Percentiles rank a stretch among this genome's conserved stretches.
Evolutionary conservation across 768 basidiomycete species (phyloP).

Genomic region (Lentinula detonsa): DNA sequence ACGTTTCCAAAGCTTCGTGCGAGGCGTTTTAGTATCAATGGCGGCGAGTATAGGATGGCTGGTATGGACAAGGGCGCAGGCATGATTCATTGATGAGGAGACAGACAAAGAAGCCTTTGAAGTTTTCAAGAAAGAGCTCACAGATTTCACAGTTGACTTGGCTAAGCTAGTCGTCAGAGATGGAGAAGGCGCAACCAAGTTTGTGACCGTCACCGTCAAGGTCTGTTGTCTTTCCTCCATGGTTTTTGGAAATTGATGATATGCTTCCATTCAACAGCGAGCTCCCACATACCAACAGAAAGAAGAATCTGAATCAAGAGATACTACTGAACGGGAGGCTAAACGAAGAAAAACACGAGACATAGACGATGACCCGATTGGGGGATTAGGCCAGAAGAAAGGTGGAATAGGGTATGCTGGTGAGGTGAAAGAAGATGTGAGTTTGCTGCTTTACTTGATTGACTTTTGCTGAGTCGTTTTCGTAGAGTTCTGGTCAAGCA

Average conservation of each 20-base stretch:
- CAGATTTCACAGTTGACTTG: slow-evolving; percentile 82
- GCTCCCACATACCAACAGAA: slow-evolving; percentile 74
- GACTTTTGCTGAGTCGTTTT: neutral
- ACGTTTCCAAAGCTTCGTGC: slow-evolving; percentile 96
- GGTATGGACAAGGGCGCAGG: slow-evolving; percentile 99
- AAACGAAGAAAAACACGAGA: slow-evolving; percentile 22
- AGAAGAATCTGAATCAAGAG: slow-evolving; percentile 26
- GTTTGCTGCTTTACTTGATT: slow-evolving; percentile 20
- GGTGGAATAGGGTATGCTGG: slow-evolving; percentile 89
- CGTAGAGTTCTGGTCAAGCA: slow-evolving; percentile 71
- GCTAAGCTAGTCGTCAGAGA: slow-evolving; percentile 95
- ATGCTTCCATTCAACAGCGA: slow-evolving; percentile 36
- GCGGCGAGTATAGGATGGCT: slow-evolving; percentile 73
- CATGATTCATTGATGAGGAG: slow-evolving; percentile 91
- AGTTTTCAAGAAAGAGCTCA: slow-evolving; percentile 76
- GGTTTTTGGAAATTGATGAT: neutral
- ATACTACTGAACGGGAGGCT: slow-evolving; percentile 10
- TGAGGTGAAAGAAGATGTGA: slow-evolving; percentile 76
- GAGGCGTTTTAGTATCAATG: slow-evolving; percentile 63
- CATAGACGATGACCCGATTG: slow-evolving; percentile 38
- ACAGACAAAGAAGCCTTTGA: slow-evolving; percentile 55
- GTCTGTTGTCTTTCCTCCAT: slow-evolving; percentile 32
- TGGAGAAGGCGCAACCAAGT: slow-evolving; percentile 97
- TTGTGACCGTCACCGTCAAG: slow-evolving; percentile 89
- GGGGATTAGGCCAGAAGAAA: slow-evolving; percentile 57